Evolutionary conservation across 768 basidiomycete species (phyloP).

Genomic region (Boletus rubescentipes): DNA sequence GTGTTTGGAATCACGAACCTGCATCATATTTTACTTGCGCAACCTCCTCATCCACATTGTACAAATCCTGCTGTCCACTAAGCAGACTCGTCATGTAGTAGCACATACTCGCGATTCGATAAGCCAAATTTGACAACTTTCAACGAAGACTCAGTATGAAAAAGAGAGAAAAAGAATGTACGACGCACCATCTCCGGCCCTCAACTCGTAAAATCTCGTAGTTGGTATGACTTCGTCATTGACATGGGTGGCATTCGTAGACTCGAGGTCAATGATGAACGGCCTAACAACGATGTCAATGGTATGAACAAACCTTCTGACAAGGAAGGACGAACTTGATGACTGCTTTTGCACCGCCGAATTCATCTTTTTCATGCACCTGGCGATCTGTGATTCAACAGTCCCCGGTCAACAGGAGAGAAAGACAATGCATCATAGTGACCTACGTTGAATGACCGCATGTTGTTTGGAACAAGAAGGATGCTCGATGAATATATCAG

Average conservation of each 20-base stretch:
- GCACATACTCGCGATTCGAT: slow-evolving; percentile 79
- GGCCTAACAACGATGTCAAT: slow-evolving; percentile 52
- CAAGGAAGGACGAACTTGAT: slow-evolving; percentile 66
- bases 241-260: slow-evolving; percentile 94
- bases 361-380: slow-evolving; percentile 84
- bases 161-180: not conserved
- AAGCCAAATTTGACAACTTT: slow-evolving; percentile 85
- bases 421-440: not conserved
- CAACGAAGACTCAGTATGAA: slow-evolving; percentile 9
- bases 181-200: slow-evolving; percentile 68
- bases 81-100: slow-evolving; percentile 74
- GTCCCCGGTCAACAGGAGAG: slow-evolving; percentile 1
- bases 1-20: not conserved
- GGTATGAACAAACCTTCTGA: not conserved
- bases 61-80: slow-evolving; percentile 22
- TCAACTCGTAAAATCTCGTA: slow-evolving; percentile 85
- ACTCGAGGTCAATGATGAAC: slow-evolving; percentile 96
- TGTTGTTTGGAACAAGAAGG: slow-evolving; percentile 99
- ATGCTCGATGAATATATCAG: slow-evolving; percentile 88
- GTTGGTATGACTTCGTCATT: slow-evolving; percentile 84
- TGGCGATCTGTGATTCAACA: slow-evolving; percentile 59
- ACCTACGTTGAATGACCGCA: slow-evolving; percentile 89
- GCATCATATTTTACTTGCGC: not conserved
- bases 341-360: slow-evolving; percentile 69
- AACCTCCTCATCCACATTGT: not conserved